Base-by-base conservation (phyloP, 306 rosid genomes). In the Citrullus amarus region DNA sequence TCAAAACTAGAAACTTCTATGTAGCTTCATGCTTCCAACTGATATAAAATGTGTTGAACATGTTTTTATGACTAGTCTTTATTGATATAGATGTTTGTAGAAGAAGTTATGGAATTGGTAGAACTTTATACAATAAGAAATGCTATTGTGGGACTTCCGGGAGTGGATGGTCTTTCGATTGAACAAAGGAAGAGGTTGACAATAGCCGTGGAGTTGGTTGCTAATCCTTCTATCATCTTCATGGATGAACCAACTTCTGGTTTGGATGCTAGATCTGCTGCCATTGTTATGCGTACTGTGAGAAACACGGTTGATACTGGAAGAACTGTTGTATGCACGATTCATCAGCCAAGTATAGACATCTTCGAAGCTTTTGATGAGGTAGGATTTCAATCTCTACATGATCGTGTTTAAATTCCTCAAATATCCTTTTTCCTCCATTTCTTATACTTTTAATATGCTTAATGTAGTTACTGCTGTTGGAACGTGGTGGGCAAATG, bases 231-330 rank as follows among this genome's bases (percentile, higher is more conserved):
- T 0, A 83, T 86, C 32, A 81, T 86, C 58, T 86, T 86, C 85
- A 86, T 86, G 89, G 89, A 83, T 14, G 89, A 86, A 74, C 89
- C 89, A 14, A 83, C 89, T 39, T 81, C 89, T 9, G 87, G 89
- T 50, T 85, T 86, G 9, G 89, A 86, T 81, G 89, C 89, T 4
- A 83, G 89, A 67, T 83, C 89, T 8, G 89, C 89, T 55, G 87
- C 89, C 44, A 86, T 86, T 41, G 89, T 86, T 59, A 86, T 86
- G 89, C 83, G 89, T 28, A 84, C 89, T 0, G 87, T 86, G 44
- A 77, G 89, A 77, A 86, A 86, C 51, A 86, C 89, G 0, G 89
- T 86, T 10, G 84, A 86, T 38, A 86, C 89, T 0, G 87, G 89
- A 14, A 76, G 89, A 84, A 86, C 89, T 6, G 85, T 86, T 7